phyloP scores from a whole-genome alignment of 2,329 filamentous ascomycete genomes.

The Trichophyton verrucosum region DNA sequence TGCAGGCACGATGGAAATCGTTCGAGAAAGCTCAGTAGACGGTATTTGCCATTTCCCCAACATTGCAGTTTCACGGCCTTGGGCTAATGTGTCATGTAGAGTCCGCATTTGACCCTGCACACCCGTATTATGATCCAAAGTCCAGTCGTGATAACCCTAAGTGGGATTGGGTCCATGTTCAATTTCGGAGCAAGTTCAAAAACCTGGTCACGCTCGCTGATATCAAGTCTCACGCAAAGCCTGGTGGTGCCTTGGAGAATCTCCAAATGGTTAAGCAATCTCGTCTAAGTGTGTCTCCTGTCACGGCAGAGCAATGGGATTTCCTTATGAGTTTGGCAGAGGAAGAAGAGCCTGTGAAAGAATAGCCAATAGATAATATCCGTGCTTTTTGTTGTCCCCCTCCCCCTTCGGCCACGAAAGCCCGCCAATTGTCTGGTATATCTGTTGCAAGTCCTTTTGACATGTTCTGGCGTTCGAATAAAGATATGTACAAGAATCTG shows the following conservation, averaged over 20 bases:
- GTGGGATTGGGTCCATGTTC: constrained; percentile 84
- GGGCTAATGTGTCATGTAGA: constrained; percentile 32
- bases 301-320: constrained; percentile 36
- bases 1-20: constrained; percentile 78
- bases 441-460: neutral
- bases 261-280: constrained; percentile 77
- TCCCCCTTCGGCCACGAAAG: neutral
- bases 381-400: neutral
- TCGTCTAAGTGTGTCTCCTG: constrained; percentile 60
- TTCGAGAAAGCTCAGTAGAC: constrained; percentile 70
- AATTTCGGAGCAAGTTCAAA: constrained; percentile 71
- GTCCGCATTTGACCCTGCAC: constrained; percentile 56
- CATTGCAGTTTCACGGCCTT: neutral
- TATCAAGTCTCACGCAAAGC: constrained; percentile 51
- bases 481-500: neutral
- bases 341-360: constrained; percentile 17
- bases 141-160: constrained; percentile 57
- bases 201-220: constrained; percentile 58
- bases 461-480: neutral
- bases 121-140: constrained; percentile 74
- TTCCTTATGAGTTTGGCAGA: constrained; percentile 36
- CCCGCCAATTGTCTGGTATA: neutral
- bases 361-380: neutral
- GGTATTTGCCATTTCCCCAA: constrained; percentile 31
- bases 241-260: constrained; percentile 47